Percentiles rank a stretch among this genome's conserved stretches.
Conservation (phyloP, 768 basidiomycete genomes). For the Macrolepiota dolichaula region DNA sequence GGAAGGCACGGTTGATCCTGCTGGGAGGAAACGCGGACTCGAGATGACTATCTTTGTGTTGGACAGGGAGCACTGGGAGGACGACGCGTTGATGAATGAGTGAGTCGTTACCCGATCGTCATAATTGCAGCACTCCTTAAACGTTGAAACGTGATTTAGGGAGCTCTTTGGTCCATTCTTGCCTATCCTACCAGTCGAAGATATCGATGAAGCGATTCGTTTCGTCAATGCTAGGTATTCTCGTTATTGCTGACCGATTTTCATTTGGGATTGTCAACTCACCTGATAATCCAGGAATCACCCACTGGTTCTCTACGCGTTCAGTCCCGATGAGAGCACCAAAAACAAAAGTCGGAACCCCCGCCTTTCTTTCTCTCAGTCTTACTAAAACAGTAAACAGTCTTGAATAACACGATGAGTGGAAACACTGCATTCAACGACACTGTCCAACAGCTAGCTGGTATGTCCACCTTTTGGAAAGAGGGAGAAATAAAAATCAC, state of each 20-base stretch:
- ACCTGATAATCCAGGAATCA: constrained; percentile 34
- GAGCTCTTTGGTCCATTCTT: constrained; percentile 76
- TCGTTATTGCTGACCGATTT: neutral
- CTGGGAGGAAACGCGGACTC: constrained; percentile 40
- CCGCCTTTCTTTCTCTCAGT: neutral
- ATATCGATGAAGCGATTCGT: constrained; percentile 50
- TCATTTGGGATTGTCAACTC: neutral
- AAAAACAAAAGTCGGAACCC: constrained; percentile 35
- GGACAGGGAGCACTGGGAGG: constrained; percentile 48
- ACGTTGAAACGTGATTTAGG: constrained; percentile 34
- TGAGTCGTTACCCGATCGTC: constrained; percentile 24
- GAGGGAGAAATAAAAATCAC: neutral
- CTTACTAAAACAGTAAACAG: constrained; percentile 26
- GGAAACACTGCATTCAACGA: constrained; percentile 62
- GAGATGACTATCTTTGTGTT: constrained; percentile 56
- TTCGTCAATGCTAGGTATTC: constrained; percentile 50
- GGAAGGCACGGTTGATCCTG: constrained; percentile 25
- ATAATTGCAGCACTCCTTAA: neutral
- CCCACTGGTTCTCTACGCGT: constrained; percentile 63
- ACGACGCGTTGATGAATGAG: constrained; percentile 63
- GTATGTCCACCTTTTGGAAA: constrained; percentile 26
- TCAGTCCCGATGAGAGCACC: constrained; percentile 43
- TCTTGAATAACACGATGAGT: constrained; percentile 52
- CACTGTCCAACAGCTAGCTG: constrained; percentile 47
- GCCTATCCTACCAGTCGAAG: constrained; percentile 57